Percentiles rank a stretch among this genome's conserved stretches.
Conservation (phyloP, 148 eudicot species). For the Rhododendron ferrugineum region DNA sequence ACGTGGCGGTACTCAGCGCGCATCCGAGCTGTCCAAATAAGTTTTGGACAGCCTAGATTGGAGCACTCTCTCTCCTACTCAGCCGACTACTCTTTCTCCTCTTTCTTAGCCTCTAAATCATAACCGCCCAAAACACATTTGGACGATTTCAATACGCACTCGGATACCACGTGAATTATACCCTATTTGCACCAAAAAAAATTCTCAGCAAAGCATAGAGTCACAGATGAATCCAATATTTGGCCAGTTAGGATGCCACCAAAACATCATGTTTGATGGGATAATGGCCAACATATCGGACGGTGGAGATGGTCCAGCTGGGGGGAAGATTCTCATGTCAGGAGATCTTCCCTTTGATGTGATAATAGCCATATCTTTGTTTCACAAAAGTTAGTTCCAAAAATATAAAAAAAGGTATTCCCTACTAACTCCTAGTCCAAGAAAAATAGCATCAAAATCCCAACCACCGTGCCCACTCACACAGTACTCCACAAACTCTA, state of each 20-base stretch:
- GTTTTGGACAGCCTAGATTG: too few species aligned
- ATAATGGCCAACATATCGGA: slow-evolving; percentile 13
- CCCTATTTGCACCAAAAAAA: too few species aligned
- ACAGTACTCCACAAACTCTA: not conserved
- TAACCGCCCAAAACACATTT: too few species aligned
- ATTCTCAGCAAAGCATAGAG: too few species aligned
- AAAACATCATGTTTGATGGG: not conserved
- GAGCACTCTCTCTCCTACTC: too few species aligned
- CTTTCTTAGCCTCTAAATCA: too few species aligned
- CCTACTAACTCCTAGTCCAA: not conserved
- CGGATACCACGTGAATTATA: too few species aligned
- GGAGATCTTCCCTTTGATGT: slow-evolving; percentile 29
- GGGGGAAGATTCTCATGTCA: slow-evolving; percentile 55
- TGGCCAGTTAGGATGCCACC: not conserved
- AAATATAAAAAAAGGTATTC: too few species aligned
- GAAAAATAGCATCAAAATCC: slow-evolving; percentile 7
- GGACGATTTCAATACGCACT: too few species aligned
- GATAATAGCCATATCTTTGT: slow-evolving; percentile 14
- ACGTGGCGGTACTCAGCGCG: too few species aligned
- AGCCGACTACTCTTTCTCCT: too few species aligned
- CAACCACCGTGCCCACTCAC: slow-evolving; percentile 2
- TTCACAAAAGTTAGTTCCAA: not conserved
- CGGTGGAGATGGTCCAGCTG: slow-evolving; percentile 30
- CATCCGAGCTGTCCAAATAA: too few species aligned
- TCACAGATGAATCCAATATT: not conserved